These are phyloP conservation scores for Lepidopterella palustris DNA, from an alignment of 495 filamentous ascomycete genomes.

Conservation along the genomic window DNA sequence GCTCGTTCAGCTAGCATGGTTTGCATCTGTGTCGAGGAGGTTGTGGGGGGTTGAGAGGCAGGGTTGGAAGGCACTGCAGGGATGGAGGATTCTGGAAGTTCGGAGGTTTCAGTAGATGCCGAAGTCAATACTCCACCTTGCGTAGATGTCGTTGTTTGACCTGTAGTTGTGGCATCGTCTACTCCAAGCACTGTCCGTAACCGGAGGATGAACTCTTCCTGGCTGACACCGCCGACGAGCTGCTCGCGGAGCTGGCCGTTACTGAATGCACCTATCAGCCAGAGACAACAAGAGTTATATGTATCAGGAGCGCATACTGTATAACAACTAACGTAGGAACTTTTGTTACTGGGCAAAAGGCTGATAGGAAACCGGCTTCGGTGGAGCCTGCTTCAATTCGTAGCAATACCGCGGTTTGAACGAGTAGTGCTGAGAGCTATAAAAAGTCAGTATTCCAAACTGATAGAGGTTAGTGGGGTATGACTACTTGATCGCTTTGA, in stretches of 20 bases:
- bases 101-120: background rate
- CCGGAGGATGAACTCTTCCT: conserved; percentile 24
- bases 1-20: conserved; percentile 1
- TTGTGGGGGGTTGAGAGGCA: background rate
- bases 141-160: background rate
- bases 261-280: background rate
- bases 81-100: background rate
- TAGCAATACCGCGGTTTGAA: conserved; percentile 56
- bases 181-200: conserved; percentile 17
- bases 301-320: conserved; percentile 27
- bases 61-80: background rate
- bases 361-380: conserved; percentile 73
- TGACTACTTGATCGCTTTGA: conserved; percentile 49
- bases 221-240: conserved; percentile 9
- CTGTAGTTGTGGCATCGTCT: background rate
- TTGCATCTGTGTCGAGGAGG: background rate
- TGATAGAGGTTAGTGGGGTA: background rate
- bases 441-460: background rate
- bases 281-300: background rate
- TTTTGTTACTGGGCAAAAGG: conserved; percentile 67
- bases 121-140: background rate
- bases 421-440: conserved; percentile 45
- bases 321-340: conserved; percentile 75
- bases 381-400: conserved; percentile 61
- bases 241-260: conserved; percentile 27